Conservation (phyloP, 495 filamentous ascomycete species). For the Lasiosphaeria hispida region DNA sequence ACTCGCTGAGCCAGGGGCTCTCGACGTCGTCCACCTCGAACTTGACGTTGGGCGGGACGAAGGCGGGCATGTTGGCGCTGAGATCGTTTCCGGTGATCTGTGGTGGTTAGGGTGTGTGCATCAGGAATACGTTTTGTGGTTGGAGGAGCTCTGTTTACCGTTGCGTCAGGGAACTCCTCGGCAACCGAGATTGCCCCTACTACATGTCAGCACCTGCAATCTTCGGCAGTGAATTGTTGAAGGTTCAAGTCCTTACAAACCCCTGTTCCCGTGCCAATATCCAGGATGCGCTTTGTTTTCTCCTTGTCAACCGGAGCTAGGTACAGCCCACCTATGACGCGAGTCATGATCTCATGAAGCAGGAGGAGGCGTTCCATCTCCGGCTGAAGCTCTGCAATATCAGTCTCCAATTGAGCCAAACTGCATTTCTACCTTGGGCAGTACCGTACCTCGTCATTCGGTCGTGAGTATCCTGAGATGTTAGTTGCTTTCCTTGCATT, state of each 20-base stretch:
- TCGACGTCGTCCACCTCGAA: slow-evolving; percentile 64
- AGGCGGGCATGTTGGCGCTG: slow-evolving; percentile 51
- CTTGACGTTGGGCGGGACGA: slow-evolving; percentile 60
- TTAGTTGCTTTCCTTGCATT: background rate
- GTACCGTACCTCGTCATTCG: slow-evolving; percentile 25
- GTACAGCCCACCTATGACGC: slow-evolving; percentile 10
- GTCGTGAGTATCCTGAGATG: slow-evolving; percentile 22
- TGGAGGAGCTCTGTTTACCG: background rate
- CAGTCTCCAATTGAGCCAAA: background rate
- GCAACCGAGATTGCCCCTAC: slow-evolving; percentile 22
- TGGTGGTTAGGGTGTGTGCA: background rate
- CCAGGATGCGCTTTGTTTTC: slow-evolving; percentile 40
- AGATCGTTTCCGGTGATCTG: slow-evolving; percentile 48
- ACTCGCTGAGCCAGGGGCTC: slow-evolving; percentile 50
- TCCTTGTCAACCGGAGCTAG: slow-evolving; percentile 15
- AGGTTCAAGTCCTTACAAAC: background rate
- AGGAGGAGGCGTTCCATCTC: slow-evolving; percentile 13
- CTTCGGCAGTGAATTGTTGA: background rate
- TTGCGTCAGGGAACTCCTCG: slow-evolving; percentile 4
- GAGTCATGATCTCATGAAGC: slow-evolving; percentile 14
- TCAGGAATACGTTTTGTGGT: background rate
- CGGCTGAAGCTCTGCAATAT: background rate
- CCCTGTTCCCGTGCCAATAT: slow-evolving; percentile 52
- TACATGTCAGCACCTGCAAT: slow-evolving; percentile 1
- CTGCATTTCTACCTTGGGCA: too few species aligned